Evolutionary conservation across 805 yeast genomes (phyloP), one percentile per base, ranked within the genome.

Genomic region (Ogataea ganodermae): DNA sequence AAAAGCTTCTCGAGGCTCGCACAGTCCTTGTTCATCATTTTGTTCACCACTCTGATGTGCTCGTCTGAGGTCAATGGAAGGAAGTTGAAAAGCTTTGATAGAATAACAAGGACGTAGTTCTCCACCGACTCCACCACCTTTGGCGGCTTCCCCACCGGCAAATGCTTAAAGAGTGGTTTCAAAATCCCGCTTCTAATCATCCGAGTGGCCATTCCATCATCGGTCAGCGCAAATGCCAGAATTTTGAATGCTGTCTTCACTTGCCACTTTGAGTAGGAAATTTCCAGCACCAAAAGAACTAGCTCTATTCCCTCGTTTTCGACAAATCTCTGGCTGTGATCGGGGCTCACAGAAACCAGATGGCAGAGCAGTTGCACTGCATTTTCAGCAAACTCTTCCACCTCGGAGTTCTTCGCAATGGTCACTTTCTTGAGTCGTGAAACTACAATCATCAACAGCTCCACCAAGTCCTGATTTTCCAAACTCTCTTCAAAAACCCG

Each of bases 31-130:
- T 46, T 38, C 9, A 47, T 30, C 17, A 58, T 18, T 28, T 57
- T 57, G 28, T 57, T 55, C 17, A 57, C 28, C 21, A 58, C 23
- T 33, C 62, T 42, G 16, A 57, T 45, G 24, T 57, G 45, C 30
- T 56, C 59, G 42, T 56, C 59, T 1, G 55, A 44, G 1, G 45
- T 48, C 31, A 53, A 44, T 2, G 57, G 48, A n/a, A 57, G 46
- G 39, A 22, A 43, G 23, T 48, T 52, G 42, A 53, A 50, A 30
- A 53, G 42, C n/a, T 39, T 45, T 2, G 47, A 22, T 5, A 57
- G 14, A n/a, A 57, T 28, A 2, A 27, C 38, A 13, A 57, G 24
- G 12, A 45, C 28, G 14, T 31, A 45, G 13, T 33, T n/a, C 2
- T 37, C 16, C 4, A 23, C 12, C 3, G 43, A 35, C 1, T 51